Evolutionary conservation across 176 grass and related monocot species (phyloP), one percentile per base, ranked within the genome.

Genomic region (Triticum turgidum): DNA sequence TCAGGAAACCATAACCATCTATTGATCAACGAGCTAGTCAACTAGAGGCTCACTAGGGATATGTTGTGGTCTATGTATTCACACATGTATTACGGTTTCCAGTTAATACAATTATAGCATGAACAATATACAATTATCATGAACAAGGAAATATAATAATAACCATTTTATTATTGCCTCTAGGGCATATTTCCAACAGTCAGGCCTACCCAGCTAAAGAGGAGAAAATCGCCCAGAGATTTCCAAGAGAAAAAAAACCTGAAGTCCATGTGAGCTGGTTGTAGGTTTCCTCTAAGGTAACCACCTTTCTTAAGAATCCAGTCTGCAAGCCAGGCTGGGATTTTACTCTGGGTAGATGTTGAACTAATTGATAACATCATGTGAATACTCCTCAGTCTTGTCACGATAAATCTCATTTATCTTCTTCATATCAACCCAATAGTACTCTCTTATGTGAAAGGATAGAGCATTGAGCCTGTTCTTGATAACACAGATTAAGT

Each of bases 201-300:
- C 29, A 30, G 29, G 29, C 29, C 29, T 30, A 30, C 29, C 29
- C 0, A 18, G 94, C 89, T 67, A 98, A 88, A 86, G 91, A 96
- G 18, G 93, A 94, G 45, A 92, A 85, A 86, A 98, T 92, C 18
- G 94, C 85, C 97, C 97, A 98, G 64, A 96, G 77, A 91, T 98
- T 98, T 62, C 97, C 97, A 41, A 98, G 87, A 79, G 93, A 91
- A 54, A 98, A 98, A 98, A 83, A 98, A 98, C 84, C 97, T 96
- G 85, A 98, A 98, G 87, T 98, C 97, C 94, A 98, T 98, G 87
- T 98, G 97, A 47, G 92, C 89, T 77, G 94, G 94, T 81, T 96
- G 97, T 74, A 98, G 82, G 66, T 97, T 97, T 38, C 92, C 94
- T 75, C 92, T 92, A 64, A 97, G 92, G 94, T 30, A 30, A 30